A percentile compares a stretch with the other conserved stretches of the same genome.
These are phyloP conservation scores for Leccinellum rugosiceps DNA, from an alignment of 768 basidiomycete species.

Conservation along the genomic window DNA sequence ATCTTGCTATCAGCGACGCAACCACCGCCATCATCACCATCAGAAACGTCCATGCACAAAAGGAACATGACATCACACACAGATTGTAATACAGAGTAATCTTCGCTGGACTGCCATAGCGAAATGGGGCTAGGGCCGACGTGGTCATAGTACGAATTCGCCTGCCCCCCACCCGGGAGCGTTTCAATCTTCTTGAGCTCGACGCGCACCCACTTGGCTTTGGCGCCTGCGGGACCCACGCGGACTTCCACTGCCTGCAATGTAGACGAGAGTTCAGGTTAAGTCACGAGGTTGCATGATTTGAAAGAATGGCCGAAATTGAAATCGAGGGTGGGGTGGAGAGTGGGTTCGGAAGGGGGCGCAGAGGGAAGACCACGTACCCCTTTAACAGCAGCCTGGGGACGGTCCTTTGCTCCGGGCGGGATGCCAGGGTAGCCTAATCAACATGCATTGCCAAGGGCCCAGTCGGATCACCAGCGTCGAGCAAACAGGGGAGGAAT, in stretches of 20 bases:
- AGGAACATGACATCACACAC: constrained; percentile 37
- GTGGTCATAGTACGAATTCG: constrained; percentile 73
- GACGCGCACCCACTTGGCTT: constrained; percentile 89
- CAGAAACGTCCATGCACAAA: constrained; percentile 1
- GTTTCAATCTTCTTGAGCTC: constrained; percentile 91
- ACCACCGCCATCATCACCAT: constrained; percentile 1
- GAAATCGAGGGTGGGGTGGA: background rate
- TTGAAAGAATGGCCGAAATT: background rate
- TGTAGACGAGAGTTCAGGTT: background rate
- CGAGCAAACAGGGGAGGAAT: background rate
- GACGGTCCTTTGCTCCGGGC: constrained; percentile 68
- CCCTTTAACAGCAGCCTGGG: constrained; percentile 82
- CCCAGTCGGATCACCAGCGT: constrained; percentile 9
- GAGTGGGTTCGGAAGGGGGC: constrained; percentile 2
- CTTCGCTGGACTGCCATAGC: constrained; percentile 78
- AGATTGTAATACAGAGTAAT: constrained; percentile 64
- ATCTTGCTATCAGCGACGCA: constrained; percentile 56
- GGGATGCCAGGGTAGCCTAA: constrained; percentile 87
- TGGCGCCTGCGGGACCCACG: constrained; percentile 67
- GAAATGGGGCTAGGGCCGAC: constrained; percentile 81
- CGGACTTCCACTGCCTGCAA: constrained; percentile 82
- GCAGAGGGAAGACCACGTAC: constrained; percentile 44
- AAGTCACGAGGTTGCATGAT: constrained; percentile 2
- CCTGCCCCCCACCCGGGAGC: constrained; percentile 64
- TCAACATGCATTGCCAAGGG: constrained; percentile 1